phyloP scores from a whole-genome alignment of 371 early-diverging fungal genomes.

The Mucor circinelloides region DNA sequence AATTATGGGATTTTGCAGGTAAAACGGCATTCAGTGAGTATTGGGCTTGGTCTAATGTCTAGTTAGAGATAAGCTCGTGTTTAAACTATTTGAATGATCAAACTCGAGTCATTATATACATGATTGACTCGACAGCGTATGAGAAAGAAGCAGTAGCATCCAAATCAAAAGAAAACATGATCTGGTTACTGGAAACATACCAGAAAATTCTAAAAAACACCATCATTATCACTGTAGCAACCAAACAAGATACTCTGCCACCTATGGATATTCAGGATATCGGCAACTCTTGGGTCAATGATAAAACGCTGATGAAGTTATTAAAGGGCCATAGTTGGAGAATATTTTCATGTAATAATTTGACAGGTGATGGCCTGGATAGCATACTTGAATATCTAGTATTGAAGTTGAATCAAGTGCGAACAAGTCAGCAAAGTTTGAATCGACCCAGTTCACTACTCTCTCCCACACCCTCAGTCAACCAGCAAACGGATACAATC shows the following conservation, averaged over 20 bases:
- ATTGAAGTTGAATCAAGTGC: slow-evolving; percentile 5
- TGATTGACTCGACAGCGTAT: slow-evolving; percentile 29
- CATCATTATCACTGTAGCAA: slow-evolving; percentile 38
- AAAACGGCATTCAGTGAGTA: neutral
- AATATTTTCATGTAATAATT: slow-evolving; percentile 33
- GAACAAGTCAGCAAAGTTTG: neutral
- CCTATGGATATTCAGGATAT: slow-evolving; percentile 39
- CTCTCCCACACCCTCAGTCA: neutral
- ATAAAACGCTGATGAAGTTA: slow-evolving; percentile 15
- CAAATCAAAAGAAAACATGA: slow-evolving; percentile 30
- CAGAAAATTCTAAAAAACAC: slow-evolving; percentile 20
- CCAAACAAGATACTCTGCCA: slow-evolving; percentile 24
- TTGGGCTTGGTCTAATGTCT: neutral
- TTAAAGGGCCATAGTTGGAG: slow-evolving; percentile 41
- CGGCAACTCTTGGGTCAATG: slow-evolving; percentile 33
- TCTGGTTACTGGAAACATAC: slow-evolving; percentile 27
- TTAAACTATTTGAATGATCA: slow-evolving; percentile 26
- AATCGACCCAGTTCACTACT: neutral
- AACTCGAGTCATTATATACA: slow-evolving; percentile 32
- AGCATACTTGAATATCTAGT: slow-evolving; percentile 17
- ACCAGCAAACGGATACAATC: slow-evolving; percentile 6
- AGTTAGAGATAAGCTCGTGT: slow-evolving; percentile 30
- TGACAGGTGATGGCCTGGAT: slow-evolving; percentile 27
- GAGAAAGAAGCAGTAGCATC: slow-evolving; percentile 16
- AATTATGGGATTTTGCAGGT: slow-evolving; percentile 46